Conservation (phyloP, 306 rosid genomes). For the Lathyrus sativus region DNA sequence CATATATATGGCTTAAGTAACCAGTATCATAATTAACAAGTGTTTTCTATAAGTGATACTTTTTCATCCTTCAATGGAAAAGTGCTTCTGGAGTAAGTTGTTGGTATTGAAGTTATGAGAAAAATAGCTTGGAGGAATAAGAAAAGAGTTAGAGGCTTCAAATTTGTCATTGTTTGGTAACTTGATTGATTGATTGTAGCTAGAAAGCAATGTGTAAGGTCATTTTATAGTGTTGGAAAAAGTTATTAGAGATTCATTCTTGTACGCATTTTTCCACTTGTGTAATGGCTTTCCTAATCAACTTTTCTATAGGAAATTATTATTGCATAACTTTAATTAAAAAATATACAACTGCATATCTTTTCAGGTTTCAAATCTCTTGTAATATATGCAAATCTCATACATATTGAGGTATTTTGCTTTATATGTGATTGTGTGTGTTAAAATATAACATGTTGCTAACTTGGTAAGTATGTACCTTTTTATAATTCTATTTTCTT, state of each 20-base stretch:
- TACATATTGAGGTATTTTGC: not conserved
- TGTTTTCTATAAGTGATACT: slow-evolving; percentile 38
- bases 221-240: slow-evolving; percentile 14
- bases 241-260: not conserved
- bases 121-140: slow-evolving; percentile 23
- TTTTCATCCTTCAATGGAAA: slow-evolving; percentile 9
- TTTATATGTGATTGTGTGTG: not conserved
- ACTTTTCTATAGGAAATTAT: not conserved
- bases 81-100: slow-evolving; percentile 33
- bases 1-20: too few relatives aligned
- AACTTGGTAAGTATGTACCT: too few relatives aligned
- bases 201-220: not conserved
- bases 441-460: not conserved
- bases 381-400: not conserved
- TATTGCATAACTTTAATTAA: not conserved
- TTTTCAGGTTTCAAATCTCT: not conserved
- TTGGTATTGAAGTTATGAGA: slow-evolving; percentile 16
- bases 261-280: slow-evolving; percentile 10
- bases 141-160: slow-evolving; percentile 17
- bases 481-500: too few relatives aligned
- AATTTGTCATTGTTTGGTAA: slow-evolving; percentile 27
- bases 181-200: not conserved
- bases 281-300: not conserved
- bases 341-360: not conserved
- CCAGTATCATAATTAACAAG: slow-evolving; percentile 21